phyloP scores from a whole-genome alignment of 768 basidiomycete genomes.

The Calvatia gigantea region DNA sequence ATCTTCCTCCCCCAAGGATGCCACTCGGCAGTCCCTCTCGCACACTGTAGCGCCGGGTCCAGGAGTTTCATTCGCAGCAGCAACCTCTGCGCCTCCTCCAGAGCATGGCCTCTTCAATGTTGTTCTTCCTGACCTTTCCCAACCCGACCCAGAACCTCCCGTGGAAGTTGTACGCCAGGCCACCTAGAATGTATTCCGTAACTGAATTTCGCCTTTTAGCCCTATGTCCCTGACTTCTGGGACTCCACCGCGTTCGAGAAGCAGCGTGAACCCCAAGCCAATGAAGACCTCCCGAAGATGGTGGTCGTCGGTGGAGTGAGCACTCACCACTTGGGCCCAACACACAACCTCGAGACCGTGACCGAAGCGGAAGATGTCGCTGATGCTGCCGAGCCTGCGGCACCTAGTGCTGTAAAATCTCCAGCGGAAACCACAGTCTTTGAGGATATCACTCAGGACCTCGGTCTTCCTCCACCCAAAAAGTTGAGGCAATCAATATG shows the following conservation, averaged over 20 bases:
- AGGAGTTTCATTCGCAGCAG: conserved; percentile 16
- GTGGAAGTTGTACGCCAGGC: conserved; percentile 56
- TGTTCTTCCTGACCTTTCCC: conserved; percentile 53
- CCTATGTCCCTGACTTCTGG: conserved; percentile 46
- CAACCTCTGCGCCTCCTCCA: conserved; percentile 30
- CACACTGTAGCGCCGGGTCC: conserved; percentile 19
- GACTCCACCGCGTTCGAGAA: conserved; percentile 26
- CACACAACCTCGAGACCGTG: conserved; percentile 26
- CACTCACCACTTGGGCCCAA: conserved; percentile 34
- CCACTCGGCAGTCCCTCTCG: neutral
- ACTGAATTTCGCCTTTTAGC: conserved; percentile 31
- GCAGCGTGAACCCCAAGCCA: conserved; percentile 11
- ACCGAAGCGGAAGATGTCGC: conserved; percentile 2
- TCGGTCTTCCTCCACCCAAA: conserved; percentile 36
- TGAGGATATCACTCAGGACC: conserved; percentile 43
- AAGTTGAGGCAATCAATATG: conserved; percentile 28
- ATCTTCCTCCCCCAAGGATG: neutral
- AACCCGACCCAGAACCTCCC: conserved; percentile 35
- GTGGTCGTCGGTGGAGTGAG: conserved; percentile 39
- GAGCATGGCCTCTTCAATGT: conserved; percentile 37
- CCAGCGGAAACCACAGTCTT: conserved; percentile 30
- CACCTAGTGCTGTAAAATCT: conserved; percentile 1
- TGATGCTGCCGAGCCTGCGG: neutral
- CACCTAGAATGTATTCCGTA: conserved; percentile 8
- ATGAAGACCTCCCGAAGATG: conserved; percentile 37